phyloP scores from a whole-genome alignment of 768 basidiomycete species.

The Cyathus striatus region DNA sequence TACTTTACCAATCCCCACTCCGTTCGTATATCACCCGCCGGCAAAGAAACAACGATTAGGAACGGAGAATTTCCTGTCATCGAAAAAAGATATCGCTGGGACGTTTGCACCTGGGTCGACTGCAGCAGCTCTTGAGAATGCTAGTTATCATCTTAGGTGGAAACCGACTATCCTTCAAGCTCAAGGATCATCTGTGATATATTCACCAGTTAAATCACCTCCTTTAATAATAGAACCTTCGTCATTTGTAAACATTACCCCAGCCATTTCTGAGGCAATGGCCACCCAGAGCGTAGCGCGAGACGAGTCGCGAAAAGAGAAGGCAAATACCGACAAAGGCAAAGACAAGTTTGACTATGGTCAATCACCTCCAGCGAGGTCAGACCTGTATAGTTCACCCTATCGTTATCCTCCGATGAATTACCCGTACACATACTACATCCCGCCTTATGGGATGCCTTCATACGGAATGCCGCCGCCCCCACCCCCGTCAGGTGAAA shows the following conservation, averaged over 20 bases:
- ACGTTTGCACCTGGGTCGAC: background rate
- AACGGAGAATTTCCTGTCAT: background rate
- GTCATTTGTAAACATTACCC: background rate
- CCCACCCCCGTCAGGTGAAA: conserved; percentile 3
- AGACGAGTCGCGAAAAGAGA: background rate
- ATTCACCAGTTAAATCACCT: conserved; percentile 3
- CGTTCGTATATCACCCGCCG: conserved; percentile 13
- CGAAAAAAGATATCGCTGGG: background rate
- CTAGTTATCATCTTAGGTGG: background rate
- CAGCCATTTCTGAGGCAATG: background rate
- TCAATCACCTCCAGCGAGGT: background rate
- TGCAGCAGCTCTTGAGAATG: background rate
- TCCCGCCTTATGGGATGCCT: conserved; percentile 27
- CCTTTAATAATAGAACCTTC: background rate
- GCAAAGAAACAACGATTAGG: conserved; percentile 2
- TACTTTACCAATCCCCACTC: conserved; percentile 8
- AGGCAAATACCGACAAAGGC: background rate
- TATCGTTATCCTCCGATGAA: conserved; percentile 9
- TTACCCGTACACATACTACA: conserved; percentile 28
- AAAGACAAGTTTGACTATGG: background rate
- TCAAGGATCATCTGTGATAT: background rate
- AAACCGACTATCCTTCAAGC: no score
- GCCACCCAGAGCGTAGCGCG: background rate
- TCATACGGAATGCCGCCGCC: conserved; percentile 8
- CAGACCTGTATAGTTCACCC: conserved; percentile 7